Base-by-base conservation (phyloP, 495 filamentous ascomycete genomes). In the Lentithecium fluviatile region DNA sequence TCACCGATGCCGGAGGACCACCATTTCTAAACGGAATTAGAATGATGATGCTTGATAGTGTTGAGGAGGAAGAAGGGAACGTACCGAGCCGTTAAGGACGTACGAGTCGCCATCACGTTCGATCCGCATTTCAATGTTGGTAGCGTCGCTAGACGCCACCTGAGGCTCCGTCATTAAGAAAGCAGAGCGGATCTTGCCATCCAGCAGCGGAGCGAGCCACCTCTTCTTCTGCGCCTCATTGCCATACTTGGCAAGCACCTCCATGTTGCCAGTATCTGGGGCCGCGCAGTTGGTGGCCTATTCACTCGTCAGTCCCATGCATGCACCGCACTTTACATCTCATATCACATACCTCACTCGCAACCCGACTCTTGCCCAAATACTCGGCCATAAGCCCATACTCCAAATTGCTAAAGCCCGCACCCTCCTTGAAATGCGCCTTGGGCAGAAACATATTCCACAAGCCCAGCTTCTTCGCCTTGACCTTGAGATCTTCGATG, bases 391-490 rank as follows among this genome's bases (percentile, higher is more conserved):
- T 77, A 12, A 77, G 54, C 6, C 75, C 75, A 59, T 77, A 77
- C 58, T 77, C 75, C 51, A 77, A 49, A 62, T 77, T 77, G 52
- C 69, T 73, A 63, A 77, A 77, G n/a, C 75, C 75, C 4, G 93
- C 91, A 15, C 91, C 93, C 75, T 97, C 88, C 62, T 85, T 88
- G 81, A 96, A 97, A 77, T 97, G 92, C 65, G 85, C 90, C 76
- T 89, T 93, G 46, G 93, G 88, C 59, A 98, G 75, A 80, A 98
- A 98, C 84, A 98, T 88, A 73, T 98, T 98, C 94, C 94, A 98
- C 45, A 98, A 79, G 0, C 94, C 94, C n/a, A 92, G 78, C 69
- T 86, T 80, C 70, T 81, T 82, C 12, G 94, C 94, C 70, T 89
- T 89, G 48, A 77, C 75, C 81, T 98, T 98, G 63, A 98, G 80